Conservation (phyloP, 2,329 filamentous ascomycete species). For the Stemphylium beticola region DNA sequence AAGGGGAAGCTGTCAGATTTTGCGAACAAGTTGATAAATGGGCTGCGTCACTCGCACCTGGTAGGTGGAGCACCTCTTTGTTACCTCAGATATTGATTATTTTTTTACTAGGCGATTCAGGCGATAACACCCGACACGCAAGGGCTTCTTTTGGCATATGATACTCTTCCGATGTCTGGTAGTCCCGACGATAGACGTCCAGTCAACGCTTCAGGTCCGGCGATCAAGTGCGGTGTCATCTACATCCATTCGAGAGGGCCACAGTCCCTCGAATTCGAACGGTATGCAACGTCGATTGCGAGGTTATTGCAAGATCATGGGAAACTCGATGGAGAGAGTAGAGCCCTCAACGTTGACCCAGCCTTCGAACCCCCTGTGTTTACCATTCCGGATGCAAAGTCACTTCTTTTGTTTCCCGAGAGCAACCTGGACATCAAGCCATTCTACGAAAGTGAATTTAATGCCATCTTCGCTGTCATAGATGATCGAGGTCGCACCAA, state of each 20-base stretch:
- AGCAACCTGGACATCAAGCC: not conserved
- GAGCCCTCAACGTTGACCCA: not conserved
- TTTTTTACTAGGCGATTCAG: not conserved
- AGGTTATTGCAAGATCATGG: not conserved
- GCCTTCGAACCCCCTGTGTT: not conserved
- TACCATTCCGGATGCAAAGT: not conserved
- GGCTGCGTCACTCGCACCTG: not conserved
- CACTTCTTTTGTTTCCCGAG: not conserved
- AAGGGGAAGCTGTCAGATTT: not conserved
- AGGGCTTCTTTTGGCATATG: no score
- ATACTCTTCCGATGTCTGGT: not conserved
- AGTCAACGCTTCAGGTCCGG: not conserved
- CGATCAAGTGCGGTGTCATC: not conserved
- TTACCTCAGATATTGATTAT: not conserved
- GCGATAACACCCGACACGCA: no score
- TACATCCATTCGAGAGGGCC: not conserved
- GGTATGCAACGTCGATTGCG: not conserved
- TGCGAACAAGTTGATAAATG: not conserved
- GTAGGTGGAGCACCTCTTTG: not conserved
- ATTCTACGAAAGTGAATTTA: not conserved
- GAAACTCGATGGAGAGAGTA: not conserved
- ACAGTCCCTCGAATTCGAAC: not conserved
- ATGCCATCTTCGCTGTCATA: not conserved
- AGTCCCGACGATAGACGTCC: no score
- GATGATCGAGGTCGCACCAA: not conserved